phyloP scores from a whole-genome alignment of 78 protist species.

The Diacronema lutheri region DNA sequence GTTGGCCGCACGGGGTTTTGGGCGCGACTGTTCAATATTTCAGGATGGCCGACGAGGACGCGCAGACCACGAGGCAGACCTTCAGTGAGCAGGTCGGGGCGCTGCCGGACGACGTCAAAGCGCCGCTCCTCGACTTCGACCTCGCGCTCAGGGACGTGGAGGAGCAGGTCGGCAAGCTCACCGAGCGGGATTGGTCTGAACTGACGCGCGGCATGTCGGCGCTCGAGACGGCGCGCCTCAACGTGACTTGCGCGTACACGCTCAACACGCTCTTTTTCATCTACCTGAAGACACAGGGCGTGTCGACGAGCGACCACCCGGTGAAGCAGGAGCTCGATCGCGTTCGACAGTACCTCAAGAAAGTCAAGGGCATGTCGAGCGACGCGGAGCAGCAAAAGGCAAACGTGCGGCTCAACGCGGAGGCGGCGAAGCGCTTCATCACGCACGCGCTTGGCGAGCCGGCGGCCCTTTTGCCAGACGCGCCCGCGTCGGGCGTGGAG shows the following conservation, averaged over 20 bases:
- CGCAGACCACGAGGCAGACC: no score
- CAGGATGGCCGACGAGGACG: no score
- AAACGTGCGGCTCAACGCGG: background rate
- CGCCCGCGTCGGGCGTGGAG: no score
- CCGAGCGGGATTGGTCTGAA: background rate
- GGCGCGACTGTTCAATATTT: no score
- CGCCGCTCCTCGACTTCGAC: no score
- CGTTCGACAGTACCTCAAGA: background rate
- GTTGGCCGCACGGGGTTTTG: no score
- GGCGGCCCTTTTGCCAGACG: no score
- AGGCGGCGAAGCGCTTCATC: slow-evolving; percentile 1
- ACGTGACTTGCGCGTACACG: slow-evolving; percentile 5
- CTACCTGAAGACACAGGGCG: background rate
- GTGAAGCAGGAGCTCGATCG: background rate
- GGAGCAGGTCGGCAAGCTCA: no score
- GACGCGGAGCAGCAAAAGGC: background rate
- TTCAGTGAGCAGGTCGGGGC: no score
- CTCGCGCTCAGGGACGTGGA: no score
- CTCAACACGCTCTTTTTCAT: slow-evolving; percentile 2
- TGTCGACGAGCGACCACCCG: background rate
- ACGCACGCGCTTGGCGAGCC: background rate
- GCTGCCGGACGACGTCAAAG: no score
- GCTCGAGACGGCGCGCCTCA: background rate
- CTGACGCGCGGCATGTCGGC: background rate
- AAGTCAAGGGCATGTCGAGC: background rate